A percentile compares a stretch with the other conserved stretches of the same genome.
Evolutionary conservation across 78 protist species (phyloP).

Genomic region (Dictyostelium brefeldianum): DNA sequence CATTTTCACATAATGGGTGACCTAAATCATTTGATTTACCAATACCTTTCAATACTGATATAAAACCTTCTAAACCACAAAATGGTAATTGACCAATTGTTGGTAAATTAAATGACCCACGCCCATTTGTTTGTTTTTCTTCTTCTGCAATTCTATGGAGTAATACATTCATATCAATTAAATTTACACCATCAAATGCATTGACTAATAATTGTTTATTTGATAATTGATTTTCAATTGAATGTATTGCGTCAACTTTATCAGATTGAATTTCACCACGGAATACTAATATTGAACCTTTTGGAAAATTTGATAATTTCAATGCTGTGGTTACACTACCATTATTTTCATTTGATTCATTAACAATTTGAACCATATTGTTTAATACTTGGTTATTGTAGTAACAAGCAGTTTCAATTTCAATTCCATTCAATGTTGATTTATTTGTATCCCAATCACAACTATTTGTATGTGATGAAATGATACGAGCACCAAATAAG

Average conservation of each 20-base stretch:
- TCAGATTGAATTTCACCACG: conserved; percentile 52
- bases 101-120: conserved; percentile 37
- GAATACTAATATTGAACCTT: conserved; percentile 63
- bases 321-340: not conserved
- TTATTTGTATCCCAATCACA: conserved; percentile 17
- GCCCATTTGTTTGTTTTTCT: conserved; percentile 40
- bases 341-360: not conserved
- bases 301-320: conserved; percentile 49
- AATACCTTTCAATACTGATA: conserved; percentile 1
- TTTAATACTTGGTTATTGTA: conserved; percentile 32
- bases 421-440: conserved; percentile 22
- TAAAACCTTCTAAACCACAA: conserved; percentile 74
- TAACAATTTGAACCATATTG: not conserved
- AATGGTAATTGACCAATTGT: conserved; percentile 47
- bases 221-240: not conserved
- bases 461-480: not conserved
- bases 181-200: not conserved
- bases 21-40: conserved; percentile 83
- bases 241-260: not conserved
- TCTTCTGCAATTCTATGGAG: conserved; percentile 81
- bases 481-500: conserved; percentile 73
- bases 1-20: conserved; percentile 86
- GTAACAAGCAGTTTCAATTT: conserved; percentile 17
- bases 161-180: conserved; percentile 78
- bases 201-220: not conserved